Evolutionary conservation across 176 grass and related monocot genomes (phyloP), one percentile per base, ranked within the genome.

Genomic region (Avena atlantica): DNA sequence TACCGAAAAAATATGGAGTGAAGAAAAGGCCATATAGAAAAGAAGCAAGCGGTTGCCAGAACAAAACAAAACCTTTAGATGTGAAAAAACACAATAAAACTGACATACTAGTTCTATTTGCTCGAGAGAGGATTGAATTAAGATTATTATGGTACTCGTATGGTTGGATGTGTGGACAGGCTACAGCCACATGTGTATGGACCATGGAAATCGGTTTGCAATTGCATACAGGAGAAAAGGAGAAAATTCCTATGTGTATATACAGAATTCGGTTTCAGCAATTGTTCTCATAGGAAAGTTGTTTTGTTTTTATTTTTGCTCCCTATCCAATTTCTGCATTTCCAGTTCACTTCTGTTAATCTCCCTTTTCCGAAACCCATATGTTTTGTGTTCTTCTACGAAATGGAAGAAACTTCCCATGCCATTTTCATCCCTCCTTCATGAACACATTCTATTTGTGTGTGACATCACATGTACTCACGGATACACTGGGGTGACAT

Each of bases 391-490:
- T 61, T 23, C 8, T 60, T 31, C 13, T 16, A 2, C 25, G 27
- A 15, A 34, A 8, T 34, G 2, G 6, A 67, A 34, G 64, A 67
- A 67, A 67, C 14, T 57, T 50, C 19, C 55, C 14, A 34, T 67
- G 64, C 29, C 27, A 67, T 67, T 34, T 34, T 16, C 14, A 16
- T 12, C 29, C 29, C 13, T 34, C 34, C 6, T 67, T 67, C 27
- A 6, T 34, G 56, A 84, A 75, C 21, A 36, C 47, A 6, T 58
- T 65, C 0, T 55, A 79, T 21, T 58, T 37, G 5, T 9, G 12
- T 25, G 29, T 44, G 66, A 69, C 80, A 53, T 82, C 80, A 19
- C 52, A 47, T 50, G 47, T 52, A 6, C 16, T 8, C 64, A 81
- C 44, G 16, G 12, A 24, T 27, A 9, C 62, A 37, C 29, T 59